Percentiles rank a stretch among this genome's conserved stretches.
phyloP scores from a whole-genome alignment of 2,329 filamentous ascomycete species.

The Neoarthrinium moseri region DNA sequence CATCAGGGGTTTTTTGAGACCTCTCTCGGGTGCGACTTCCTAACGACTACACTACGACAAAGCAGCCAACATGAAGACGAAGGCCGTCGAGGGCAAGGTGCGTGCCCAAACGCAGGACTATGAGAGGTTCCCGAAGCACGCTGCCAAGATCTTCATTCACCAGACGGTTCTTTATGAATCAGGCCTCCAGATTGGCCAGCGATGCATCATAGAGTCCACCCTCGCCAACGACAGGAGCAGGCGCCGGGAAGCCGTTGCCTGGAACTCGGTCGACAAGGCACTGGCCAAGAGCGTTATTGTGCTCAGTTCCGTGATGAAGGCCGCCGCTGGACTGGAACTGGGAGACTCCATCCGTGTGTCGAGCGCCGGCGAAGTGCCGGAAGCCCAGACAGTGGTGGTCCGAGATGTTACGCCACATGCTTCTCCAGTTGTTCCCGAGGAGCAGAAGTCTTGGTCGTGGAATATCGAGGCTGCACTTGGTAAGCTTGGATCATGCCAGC shows the following conservation, averaged over 20 bases:
- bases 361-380: constrained; percentile 55
- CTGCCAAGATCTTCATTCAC: constrained; percentile 31
- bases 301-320: constrained; percentile 72
- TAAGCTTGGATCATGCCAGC: constrained; percentile 6
- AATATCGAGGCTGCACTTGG: constrained; percentile 26
- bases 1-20: no score
- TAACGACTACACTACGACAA: no score
- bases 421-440: constrained; percentile 24
- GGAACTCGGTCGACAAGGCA: constrained; percentile 55
- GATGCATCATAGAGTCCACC: constrained; percentile 37
- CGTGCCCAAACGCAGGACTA: constrained; percentile 29
- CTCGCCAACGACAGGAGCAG: constrained; percentile 17
- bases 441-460: constrained; percentile 28
- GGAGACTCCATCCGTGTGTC: constrained; percentile 63
- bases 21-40: no score
- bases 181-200: constrained; percentile 24
- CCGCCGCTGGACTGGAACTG: constrained; percentile 69
- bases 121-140: constrained; percentile 29
- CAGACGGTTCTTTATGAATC: constrained; percentile 25
- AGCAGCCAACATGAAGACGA: constrained; percentile 9
- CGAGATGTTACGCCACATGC: constrained; percentile 51
- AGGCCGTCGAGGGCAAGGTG: constrained; percentile 22
- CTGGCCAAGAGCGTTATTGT: constrained; percentile 67
- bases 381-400: constrained; percentile 58
- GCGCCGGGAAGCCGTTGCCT: constrained; percentile 47